phyloP scores from a whole-genome alignment of 2,329 filamentous ascomycete genomes.

The Fusarium sp. region DNA sequence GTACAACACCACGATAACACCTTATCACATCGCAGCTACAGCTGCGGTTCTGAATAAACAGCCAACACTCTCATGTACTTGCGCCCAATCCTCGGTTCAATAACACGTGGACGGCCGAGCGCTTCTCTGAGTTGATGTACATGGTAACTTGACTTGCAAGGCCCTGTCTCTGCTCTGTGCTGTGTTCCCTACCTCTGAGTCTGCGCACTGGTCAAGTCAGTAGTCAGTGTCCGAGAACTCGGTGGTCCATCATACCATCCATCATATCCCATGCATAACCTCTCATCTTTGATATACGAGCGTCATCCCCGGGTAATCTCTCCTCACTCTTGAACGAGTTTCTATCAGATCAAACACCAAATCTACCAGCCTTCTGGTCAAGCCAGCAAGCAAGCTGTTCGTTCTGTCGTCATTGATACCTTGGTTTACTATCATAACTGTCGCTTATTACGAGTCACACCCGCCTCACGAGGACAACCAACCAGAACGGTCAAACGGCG shows the following conservation, averaged over 20 bases:
- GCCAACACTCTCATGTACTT: conserved; percentile 43
- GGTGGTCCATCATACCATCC: conserved; percentile 31
- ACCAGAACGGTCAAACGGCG: conserved; percentile 26
- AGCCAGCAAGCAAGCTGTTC: no score
- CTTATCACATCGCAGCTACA: conserved; percentile 29
- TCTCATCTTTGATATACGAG: conserved; percentile 43
- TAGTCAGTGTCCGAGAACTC: conserved; percentile 19
- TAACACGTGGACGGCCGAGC: conserved; percentile 49
- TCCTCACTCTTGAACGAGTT: conserved; percentile 10
- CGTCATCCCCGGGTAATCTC: conserved; percentile 36
- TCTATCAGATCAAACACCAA: conserved; percentile 2
- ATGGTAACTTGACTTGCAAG: conserved; percentile 11
- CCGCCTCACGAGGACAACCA: conserved; percentile 33
- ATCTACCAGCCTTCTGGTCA: no score
- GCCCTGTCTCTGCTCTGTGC: conserved; percentile 16
- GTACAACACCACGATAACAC: conserved; percentile 24
- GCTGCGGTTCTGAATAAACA: conserved; percentile 29
- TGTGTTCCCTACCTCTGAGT: no score
- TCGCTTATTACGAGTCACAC: conserved; percentile 42
- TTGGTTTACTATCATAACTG: conserved; percentile 8
- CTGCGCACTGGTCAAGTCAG: conserved; percentile 1
- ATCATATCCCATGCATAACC: conserved; percentile 31
- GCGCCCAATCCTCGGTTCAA: conserved; percentile 48
- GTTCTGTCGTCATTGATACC: conserved; percentile 21
- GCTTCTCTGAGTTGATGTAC: conserved; percentile 32